A percentile compares a stretch with the other conserved stretches of the same genome.
These are phyloP conservation scores for Pachysandra terminalis DNA, from an alignment of 164 flowering plant genomes.

Conservation along the genomic window DNA sequence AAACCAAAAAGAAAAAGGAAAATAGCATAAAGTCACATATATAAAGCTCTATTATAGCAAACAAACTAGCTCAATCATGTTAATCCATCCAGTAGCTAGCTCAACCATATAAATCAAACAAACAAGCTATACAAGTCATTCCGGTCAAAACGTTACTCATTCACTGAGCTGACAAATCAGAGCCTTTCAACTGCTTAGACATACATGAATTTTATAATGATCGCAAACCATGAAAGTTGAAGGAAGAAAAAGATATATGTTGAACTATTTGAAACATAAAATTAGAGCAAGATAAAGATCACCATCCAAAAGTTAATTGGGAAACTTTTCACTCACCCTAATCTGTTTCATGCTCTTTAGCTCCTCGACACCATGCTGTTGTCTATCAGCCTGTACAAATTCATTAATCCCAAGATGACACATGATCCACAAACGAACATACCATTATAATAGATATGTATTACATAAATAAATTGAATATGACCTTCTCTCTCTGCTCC, in stretches of 20 bases:
- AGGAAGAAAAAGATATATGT: constrained; percentile 1
- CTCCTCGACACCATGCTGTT: constrained; percentile 72
- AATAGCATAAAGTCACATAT: constrained; percentile 3
- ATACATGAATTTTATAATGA: neutral
- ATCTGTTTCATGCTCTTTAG: constrained; percentile 66
- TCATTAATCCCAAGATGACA: constrained; percentile 4
- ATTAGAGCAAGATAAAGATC: neutral
- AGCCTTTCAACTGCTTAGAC: neutral
- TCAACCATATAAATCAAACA: neutral
- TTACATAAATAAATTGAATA: constrained; percentile 3
- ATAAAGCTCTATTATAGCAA: neutral
- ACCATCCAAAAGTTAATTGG: neutral
- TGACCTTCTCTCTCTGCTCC: constrained; percentile 87
- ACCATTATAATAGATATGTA: neutral
- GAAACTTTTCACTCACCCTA: constrained; percentile 52
- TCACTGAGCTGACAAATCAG: neutral
- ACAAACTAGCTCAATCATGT: neutral
- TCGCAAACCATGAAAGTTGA: neutral
- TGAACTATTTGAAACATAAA: neutral
- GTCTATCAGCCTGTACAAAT: constrained; percentile 58
- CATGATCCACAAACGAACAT: neutral
- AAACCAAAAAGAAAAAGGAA: neutral
- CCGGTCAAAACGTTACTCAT: no score
- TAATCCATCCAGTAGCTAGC: neutral
- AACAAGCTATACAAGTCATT: neutral